Percentiles rank a stretch among this genome's conserved stretches.
These are phyloP conservation scores for Fraxinus ornus DNA, from an alignment of 305 asterid genomes.

Conservation along the genomic window DNA sequence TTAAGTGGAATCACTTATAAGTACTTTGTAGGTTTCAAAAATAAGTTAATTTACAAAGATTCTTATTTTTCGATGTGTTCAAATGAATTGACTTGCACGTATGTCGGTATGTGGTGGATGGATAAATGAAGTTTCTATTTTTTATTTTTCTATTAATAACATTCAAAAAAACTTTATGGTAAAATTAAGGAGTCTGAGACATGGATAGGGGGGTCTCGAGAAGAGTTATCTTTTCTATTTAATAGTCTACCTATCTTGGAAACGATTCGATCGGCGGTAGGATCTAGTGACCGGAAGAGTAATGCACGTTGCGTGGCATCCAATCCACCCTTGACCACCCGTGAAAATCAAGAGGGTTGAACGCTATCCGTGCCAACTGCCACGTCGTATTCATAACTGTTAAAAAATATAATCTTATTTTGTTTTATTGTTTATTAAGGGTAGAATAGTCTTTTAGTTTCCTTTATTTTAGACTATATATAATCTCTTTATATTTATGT, in stretches of 20 bases:
- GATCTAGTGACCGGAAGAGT: too few relatives aligned
- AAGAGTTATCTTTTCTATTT: not conserved
- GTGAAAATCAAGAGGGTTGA: not conserved
- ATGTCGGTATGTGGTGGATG: not conserved
- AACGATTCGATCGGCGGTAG: too few relatives aligned
- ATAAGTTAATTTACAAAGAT: not conserved
- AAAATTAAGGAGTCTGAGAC: too few relatives aligned
- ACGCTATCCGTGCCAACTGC: not conserved
- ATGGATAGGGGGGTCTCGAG: fast-evolving
- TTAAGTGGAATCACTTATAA: not conserved
- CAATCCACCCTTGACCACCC: not conserved
- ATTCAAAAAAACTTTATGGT: too few relatives aligned
- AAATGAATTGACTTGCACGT: not conserved
- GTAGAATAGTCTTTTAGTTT: too few relatives aligned
- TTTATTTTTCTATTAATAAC: too few relatives aligned
- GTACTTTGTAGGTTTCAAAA: not conserved
- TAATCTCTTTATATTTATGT: too few relatives aligned
- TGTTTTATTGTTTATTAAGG: too few relatives aligned
- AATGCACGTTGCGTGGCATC: not conserved
- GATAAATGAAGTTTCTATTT: not conserved
- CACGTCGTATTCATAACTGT: too few relatives aligned
- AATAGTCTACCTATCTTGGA: not conserved
- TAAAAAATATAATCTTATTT: too few relatives aligned
- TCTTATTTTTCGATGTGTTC: not conserved
- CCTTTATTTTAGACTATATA: too few relatives aligned